These are phyloP conservation scores for Schizosaccharomyces octosporus DNA, from an alignment of 805 yeast species.

Conservation along the genomic window DNA sequence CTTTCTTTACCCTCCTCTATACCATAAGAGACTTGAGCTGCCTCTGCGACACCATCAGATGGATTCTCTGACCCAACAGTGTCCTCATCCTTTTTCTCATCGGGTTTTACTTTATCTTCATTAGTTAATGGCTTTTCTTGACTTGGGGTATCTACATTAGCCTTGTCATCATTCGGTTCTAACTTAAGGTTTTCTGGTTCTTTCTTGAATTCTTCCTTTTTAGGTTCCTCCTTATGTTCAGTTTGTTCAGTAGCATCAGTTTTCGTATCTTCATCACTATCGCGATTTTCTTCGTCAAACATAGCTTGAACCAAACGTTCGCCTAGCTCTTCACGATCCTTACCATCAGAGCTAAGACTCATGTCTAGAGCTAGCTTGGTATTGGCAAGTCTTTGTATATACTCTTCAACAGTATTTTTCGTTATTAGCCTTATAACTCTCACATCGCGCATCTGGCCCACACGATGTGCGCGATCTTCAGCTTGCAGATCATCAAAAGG, in stretches of 20 bases:
- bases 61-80: no score
- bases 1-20: no score
- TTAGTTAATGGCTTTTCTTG: neutral
- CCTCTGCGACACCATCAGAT: no score
- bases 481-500: constrained; percentile 98
- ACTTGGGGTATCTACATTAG: neutral
- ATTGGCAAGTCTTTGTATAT: constrained; percentile 55
- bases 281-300: neutral
- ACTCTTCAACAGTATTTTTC: constrained; percentile 42
- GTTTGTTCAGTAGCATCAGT: neutral
- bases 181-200: neutral
- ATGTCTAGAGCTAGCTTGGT: constrained; percentile 71
- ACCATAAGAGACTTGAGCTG: no score
- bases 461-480: constrained; percentile 94
- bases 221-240: neutral
- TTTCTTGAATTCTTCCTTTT: neutral
- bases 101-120: neutral
- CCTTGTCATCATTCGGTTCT: neutral
- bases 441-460: constrained; percentile 76
- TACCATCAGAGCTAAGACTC: constrained; percentile 12
- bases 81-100: no score
- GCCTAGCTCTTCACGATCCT: neutral
- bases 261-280: neutral
- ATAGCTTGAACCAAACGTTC: neutral
- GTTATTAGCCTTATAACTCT: constrained; percentile 52